Base-by-base conservation (phyloP, 495 filamentous ascomycete species). In the Trichocladium antarcticum region DNA sequence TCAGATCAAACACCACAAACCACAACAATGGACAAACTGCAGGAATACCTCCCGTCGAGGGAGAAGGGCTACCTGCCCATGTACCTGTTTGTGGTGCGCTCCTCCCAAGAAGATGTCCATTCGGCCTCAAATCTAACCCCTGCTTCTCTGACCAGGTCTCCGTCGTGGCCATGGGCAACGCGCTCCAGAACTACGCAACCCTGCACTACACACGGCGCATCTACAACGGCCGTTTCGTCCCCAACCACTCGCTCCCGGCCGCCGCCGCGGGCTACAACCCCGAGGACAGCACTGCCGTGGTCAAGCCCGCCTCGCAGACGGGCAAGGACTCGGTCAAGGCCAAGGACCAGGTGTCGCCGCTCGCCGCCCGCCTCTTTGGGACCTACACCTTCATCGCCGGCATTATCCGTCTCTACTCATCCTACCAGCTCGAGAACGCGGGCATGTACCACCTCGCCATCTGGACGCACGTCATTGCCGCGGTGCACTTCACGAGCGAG, bases 351-450 rank as follows among this genome's bases (percentile, higher is more conserved):
- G 79, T 81, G 19, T 87, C 82, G 3, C 73, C 82, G 5, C 79
- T 96, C 31, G 82, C 82, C 20, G 79, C 84, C 6, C 83, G 92
- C 44, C 77, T 85, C 9, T 96, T 97, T 62, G 93, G 87, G 36
- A 94, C 87, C 49, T 99, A 88, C 79, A 96, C 89, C 0, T 74
- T 90, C 53, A 63, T 95, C 42, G 76, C 81, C 11, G 70, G 77
- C 29, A 66, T 95, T 29, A 73, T 97, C 41, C 79, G 92, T 24
- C 59, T 89, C 53, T 93, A 92, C 57, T 86, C 87, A 9, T 85
- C 84, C 21, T 96, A 95, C 72, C 72, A 95, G 63, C 83, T 95
- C 49, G 68, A 75, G 34, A 78, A 84, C 45, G 71, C 78, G 2
- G 68, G 69, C 28, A 62, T 85, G 9, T 98, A 95, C 58, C 74